Percentiles rank a stretch among this genome's conserved stretches.
Conservation (phyloP, 2,329 filamentous ascomycete species). For the Didymella keratinophila region DNA sequence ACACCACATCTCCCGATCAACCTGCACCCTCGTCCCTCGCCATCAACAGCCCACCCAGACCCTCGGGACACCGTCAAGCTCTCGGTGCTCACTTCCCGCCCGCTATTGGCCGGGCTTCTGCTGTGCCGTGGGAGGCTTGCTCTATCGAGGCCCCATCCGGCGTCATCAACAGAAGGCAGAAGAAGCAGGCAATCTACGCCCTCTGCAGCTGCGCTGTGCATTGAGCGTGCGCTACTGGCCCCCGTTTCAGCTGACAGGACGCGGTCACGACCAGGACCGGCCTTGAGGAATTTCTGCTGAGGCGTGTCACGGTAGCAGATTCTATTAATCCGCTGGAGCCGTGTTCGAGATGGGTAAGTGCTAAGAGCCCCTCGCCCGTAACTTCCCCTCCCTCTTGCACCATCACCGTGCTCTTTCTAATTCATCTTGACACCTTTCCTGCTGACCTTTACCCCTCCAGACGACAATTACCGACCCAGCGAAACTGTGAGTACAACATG, state of each 20-base stretch:
- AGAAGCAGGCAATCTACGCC: conserved; percentile 41
- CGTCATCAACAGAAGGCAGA: conserved; percentile 46
- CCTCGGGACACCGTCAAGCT: conserved; percentile 34
- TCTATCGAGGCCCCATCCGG: conserved; percentile 39
- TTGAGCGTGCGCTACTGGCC: conserved; percentile 40
- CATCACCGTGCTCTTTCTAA: conserved; percentile 36
- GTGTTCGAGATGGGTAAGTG: conserved; percentile 41
- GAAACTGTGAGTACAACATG: conserved; percentile 32
- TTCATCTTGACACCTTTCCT: conserved; percentile 27
- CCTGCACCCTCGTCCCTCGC: conserved; percentile 22
- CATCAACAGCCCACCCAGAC: conserved; percentile 28
- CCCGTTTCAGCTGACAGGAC: conserved; percentile 36
- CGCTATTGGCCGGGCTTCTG: conserved; percentile 38
- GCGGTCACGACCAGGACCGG: conserved; percentile 36
- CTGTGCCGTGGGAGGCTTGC: conserved; percentile 41
- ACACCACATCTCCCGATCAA: conserved; percentile 18
- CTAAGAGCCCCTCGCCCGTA: conserved; percentile 28
- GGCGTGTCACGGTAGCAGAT: conserved; percentile 36
- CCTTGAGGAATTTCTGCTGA: conserved; percentile 33
- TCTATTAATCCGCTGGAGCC: conserved; percentile 32
- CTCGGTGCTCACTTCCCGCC: conserved; percentile 31
- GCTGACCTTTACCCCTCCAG: conserved; percentile 32
- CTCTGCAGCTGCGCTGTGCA: conserved; percentile 39
- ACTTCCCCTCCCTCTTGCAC: conserved; percentile 29
- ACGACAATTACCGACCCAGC: conserved; percentile 39